Evolutionary conservation across 2,329 filamentous ascomycete genomes (phyloP), one percentile per base, ranked within the genome.

Genomic region (Nothophoma quercina): DNA sequence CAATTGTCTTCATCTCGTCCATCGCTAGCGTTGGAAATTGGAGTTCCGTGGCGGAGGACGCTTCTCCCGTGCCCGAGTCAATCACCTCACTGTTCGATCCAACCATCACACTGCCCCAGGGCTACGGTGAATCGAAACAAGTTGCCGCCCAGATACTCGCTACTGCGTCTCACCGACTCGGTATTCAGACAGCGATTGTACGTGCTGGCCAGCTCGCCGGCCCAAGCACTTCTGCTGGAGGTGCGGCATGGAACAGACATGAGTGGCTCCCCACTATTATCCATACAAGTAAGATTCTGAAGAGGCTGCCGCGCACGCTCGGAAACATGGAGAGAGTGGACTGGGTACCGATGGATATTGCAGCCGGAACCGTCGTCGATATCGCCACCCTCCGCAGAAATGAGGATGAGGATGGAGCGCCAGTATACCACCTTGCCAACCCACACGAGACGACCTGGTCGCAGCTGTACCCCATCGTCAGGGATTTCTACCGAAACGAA

Each of bases 81-180:
- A 33, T 34, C 6, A 33, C 45, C 2, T 51, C 35, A 19, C 68
- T 77, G 3, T 72, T 72, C 6, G 74, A 76, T 39, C 29, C 55
- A 8, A 51, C 68, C 2, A 55, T 75, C 21, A 39, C 57, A 7
- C 54, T 72, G 1, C 58, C 66, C 6, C 70, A 71, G 38, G 75
- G 75, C 12, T 78, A 77, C 41, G 74, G 69, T 15, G 66, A 75
- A 40, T 70, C 64, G 8, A 77, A 77, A 49, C 65, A 73, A 36
- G 67, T 77, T 5, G 59, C 72, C 0, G 64, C 66, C 9, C 56
- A 65, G 13, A 70, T 77, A 21, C 56, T 73, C 0, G 60, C 62
- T n/a, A 58, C 44, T 2, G 72, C 72, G 5, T 65, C 73, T 2
- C 48, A 63, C 22, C 48, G 60, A 7, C 38, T 67, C 3, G 63